Percentiles rank a stretch among this genome's conserved stretches.
Evolutionary conservation across 768 basidiomycete genomes (phyloP).

Genomic region (Leccinum subgranulosum): DNA sequence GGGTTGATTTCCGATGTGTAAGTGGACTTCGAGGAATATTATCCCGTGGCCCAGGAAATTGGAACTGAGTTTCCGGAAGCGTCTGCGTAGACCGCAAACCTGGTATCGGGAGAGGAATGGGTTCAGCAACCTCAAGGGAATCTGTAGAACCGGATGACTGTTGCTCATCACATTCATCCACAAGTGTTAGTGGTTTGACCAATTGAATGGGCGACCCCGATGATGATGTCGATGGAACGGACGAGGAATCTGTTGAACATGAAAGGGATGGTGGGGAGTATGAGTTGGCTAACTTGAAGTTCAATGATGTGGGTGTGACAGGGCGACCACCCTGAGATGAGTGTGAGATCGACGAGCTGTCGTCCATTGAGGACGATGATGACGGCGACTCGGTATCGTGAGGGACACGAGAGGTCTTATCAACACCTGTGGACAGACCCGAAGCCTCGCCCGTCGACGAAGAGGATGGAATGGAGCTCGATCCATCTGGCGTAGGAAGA

Average conservation of each 20-base stretch:
- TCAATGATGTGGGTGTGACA: constrained; percentile 34
- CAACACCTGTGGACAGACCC: not conserved
- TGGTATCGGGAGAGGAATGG: constrained; percentile 24
- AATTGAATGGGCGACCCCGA: constrained; percentile 38
- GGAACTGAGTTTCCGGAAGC: constrained; percentile 29
- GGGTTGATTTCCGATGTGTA: constrained; percentile 35
- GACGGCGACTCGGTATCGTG: constrained; percentile 23
- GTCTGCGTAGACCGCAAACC: constrained; percentile 20
- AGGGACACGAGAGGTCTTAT: not conserved
- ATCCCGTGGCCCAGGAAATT: constrained; percentile 45
- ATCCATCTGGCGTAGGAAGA: constrained; percentile 16
- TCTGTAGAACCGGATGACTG: constrained; percentile 23
- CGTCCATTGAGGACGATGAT: constrained; percentile 27
- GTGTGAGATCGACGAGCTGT: constrained; percentile 34
- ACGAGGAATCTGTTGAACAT: constrained; percentile 59
- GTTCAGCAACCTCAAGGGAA: constrained; percentile 31
- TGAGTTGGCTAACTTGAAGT: constrained; percentile 24
- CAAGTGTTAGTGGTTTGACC: constrained; percentile 38
- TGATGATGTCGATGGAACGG: constrained; percentile 54
- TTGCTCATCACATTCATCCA: constrained; percentile 29
- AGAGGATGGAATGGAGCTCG: constrained; percentile 1
- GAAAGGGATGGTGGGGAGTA: constrained; percentile 48
- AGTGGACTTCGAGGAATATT: constrained; percentile 29
- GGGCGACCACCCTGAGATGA: constrained; percentile 30
- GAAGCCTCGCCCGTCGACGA: constrained; percentile 5